Conservation (phyloP, 495 filamentous ascomycete genomes). For the Trichoderma virens region DNA sequence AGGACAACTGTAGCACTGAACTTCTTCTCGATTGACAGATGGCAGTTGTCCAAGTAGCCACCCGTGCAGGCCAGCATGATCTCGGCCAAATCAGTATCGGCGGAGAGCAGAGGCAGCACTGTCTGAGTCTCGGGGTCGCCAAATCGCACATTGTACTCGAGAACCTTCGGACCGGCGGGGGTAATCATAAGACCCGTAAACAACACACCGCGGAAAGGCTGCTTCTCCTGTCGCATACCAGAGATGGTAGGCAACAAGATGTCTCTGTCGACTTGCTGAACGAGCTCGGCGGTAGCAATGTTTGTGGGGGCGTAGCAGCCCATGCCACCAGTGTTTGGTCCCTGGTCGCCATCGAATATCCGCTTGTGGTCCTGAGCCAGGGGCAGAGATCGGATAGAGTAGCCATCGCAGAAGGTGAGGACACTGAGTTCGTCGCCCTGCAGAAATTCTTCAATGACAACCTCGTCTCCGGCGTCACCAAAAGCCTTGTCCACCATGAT, state of each 20-base stretch:
- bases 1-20: conserved; percentile 89
- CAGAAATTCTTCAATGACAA: conserved; percentile 94
- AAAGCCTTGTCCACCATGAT: conserved; percentile 91
- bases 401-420: conserved; percentile 84
- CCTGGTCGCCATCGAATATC: conserved; percentile 82
- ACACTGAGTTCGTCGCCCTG: conserved; percentile 90
- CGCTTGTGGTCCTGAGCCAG: conserved; percentile 96
- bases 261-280: conserved; percentile 70
- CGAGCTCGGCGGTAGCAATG: conserved; percentile 64
- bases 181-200: conserved; percentile 98
- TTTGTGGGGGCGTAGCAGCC: conserved; percentile 91
- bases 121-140: conserved; percentile 97
- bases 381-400: conserved; percentile 74
- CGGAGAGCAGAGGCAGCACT: conserved; percentile 68
- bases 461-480: conserved; percentile 78
- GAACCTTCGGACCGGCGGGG: conserved; percentile 70
- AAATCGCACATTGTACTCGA: conserved; percentile 97
- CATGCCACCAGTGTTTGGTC: conserved; percentile 97
- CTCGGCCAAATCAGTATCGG: conserved; percentile 80
- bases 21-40: conserved; percentile 56
- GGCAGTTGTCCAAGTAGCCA: conserved; percentile 61
- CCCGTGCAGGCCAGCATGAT: conserved; percentile 82
- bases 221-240: conserved; percentile 74
- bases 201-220: conserved; percentile 75
- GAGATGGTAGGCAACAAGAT: conserved; percentile 86